Base-by-base conservation (phyloP, 108 stramenopile species). In the Skeletonema marinoi region DNA sequence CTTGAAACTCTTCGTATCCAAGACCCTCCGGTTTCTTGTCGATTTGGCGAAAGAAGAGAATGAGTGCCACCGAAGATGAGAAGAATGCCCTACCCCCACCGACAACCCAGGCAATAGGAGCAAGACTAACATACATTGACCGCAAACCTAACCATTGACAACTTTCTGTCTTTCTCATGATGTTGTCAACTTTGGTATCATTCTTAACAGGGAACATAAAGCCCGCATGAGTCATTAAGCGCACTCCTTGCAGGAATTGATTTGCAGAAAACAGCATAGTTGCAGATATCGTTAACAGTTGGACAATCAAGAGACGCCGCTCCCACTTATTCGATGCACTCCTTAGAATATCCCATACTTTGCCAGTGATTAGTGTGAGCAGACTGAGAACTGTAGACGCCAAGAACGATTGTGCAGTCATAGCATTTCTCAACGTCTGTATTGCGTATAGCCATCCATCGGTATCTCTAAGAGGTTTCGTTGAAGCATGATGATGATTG, bases 121-220 rank as follows among this genome's bases (percentile, higher is more conserved):
- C 72, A n/a, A 66, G n/a, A 13, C 65, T 42, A 14, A 73, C 0
- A 66, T 73, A 73, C 65, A 73, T 48, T 32, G 65, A 65, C 16
- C 72, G 19, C 16, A 73, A 48, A 5, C 72, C 72, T 30, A 42
- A 13, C 72, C 72, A 73, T 46, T 73, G 72, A 41, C 46, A 73
- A 51, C n/a, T 73, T 66, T 73, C 65, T 25, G 65, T 54, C 56
- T 73, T 66, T 39, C 72, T 32, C 72, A 73, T 73, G 13, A 73
- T 73, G 19, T 66, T 32, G 38, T 73, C 72, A 30, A 73, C 72
- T 29, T 66, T 66, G 72, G 65, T 39, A 30, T 29, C 38, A 12
- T 73, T 66, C 12, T 21, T 41, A 11, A 73, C 72, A 8, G 72
- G 72, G 14, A 73, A 73, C 72, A 73, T 73, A 31, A 73, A 73